Conservation (phyloP, 2,329 filamentous ascomycete species). For the Neocucurbitaria cava region DNA sequence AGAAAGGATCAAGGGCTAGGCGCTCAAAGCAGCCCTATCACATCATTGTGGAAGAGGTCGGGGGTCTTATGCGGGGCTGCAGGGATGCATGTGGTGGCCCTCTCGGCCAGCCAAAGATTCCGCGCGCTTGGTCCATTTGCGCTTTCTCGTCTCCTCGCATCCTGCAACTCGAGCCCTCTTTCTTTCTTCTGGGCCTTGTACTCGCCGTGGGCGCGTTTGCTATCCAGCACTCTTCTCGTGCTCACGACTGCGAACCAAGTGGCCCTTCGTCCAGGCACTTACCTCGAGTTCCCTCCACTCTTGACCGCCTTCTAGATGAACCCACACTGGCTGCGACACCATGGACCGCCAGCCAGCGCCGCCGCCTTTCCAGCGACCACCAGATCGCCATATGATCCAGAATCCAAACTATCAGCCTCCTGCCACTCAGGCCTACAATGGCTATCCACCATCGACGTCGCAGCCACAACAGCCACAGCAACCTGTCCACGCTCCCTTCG, state of each 20-base stretch:
- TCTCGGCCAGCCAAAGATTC: constrained; percentile 3
- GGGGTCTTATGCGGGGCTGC: constrained; percentile 17
- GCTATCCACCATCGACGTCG: constrained; percentile 45
- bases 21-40: constrained; percentile 9
- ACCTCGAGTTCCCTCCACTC: not conserved
- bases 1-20: not conserved
- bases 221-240: not conserved
- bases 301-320: constrained; percentile 16
- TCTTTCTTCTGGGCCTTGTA: not conserved
- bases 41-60: constrained; percentile 2
- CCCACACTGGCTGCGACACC: constrained; percentile 15
- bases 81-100: constrained; percentile 8
- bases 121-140: constrained; percentile 15
- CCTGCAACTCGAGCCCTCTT: constrained; percentile 4
- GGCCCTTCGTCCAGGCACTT: constrained; percentile 1
- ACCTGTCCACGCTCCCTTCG: constrained; percentile 54
- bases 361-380: constrained; percentile 47
- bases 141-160: constrained; percentile 26
- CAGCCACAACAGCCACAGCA: constrained; percentile 46
- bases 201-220: not conserved
- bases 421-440: constrained; percentile 33
- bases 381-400: constrained; percentile 54
- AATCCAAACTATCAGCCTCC: constrained; percentile 63
- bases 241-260: not conserved
- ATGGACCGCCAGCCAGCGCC: constrained; percentile 51